A percentile compares a stretch with the other conserved stretches of the same genome.
phyloP scores from a whole-genome alignment of 2,329 filamentous ascomycete species.

The Polychaeton citri region DNA sequence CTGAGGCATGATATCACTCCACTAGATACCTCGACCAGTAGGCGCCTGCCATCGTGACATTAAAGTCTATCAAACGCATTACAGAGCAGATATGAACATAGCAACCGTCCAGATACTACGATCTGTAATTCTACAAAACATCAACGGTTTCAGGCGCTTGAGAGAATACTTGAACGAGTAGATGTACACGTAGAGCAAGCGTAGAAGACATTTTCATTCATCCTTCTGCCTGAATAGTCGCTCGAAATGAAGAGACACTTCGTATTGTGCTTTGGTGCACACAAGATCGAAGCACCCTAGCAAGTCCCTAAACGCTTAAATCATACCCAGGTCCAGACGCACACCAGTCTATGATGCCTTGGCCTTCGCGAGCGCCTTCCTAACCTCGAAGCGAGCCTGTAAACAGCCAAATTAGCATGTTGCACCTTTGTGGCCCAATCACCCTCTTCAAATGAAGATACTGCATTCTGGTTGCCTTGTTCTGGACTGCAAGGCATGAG shows the following conservation, averaged over 20 bases:
- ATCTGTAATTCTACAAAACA: no score
- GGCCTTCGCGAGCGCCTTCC: constrained; percentile 91
- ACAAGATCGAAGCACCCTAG: background rate
- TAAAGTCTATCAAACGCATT: no score
- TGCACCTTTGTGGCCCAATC: background rate
- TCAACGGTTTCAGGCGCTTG: no score
- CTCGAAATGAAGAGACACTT: background rate
- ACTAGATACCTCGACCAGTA: no score
- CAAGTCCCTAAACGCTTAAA: background rate
- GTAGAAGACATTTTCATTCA: background rate
- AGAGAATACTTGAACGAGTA: no score
- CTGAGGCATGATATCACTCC: background rate
- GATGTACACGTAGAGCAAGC: no score
- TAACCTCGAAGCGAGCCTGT: constrained; percentile 81
- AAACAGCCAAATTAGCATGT: background rate
- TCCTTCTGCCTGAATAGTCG: background rate
- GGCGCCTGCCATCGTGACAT: no score
- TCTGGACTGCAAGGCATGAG: no score
- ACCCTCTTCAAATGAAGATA: background rate
- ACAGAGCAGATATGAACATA: no score
- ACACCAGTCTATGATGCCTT: constrained; percentile 41
- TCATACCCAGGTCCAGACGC: background rate
- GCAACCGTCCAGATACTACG: no score
- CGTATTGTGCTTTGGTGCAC: background rate
- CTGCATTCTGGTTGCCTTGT: background rate